Evolutionary conservation across 805 yeast species (phyloP), one percentile per base, ranked within the genome.

Genomic region (Barnettozyma salicaria): DNA sequence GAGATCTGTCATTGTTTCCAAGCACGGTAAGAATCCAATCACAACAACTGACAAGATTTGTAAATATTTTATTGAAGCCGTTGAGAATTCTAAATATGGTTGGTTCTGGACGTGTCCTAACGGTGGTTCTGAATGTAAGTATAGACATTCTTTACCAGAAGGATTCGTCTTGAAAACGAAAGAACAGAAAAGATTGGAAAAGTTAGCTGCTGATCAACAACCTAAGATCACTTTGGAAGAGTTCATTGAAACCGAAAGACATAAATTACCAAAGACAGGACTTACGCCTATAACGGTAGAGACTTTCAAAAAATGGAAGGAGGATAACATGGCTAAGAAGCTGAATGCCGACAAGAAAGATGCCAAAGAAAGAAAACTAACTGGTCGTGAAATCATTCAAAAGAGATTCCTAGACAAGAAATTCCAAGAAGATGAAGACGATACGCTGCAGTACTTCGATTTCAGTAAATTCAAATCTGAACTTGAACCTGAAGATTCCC

Each of bases 71-170:
- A 85, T 92, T 48, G 96, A 88, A 42, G 97, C 98, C 0, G 97
- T 92, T 40, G 99, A 92, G 58, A 87, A 88, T 56, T 92, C 90
- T 41, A 90, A 90, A 58, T 92, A 92, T 59, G 98, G 98, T 56
- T 92, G 98, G 98, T 89, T 92, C 64, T 92, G 98, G 98, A 71
- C 74, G 16, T 92, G 98, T 68, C 98, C 98, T 19, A 86, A 86
- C 50, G 89, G 90, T 27, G 97, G 96, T 48, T 77, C 82, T 43
- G 81, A 76, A 43, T 92, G 99, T 75, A 90, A 81, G 68, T 92
- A 92, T 67, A 80, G 76, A 62, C 99, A 92, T 63, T 83, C 97
- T 7, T 70, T 92, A 55, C 99, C 99, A 27, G 89, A 94, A 32
- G 99, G 98, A 1, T 94, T 88, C 62, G 94, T 86, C 41, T 74